Evolutionary conservation across 2,329 filamentous ascomycete genomes (phyloP), one percentile per base, ranked within the genome.

Genomic region (Colletotrichum siamense): DNA sequence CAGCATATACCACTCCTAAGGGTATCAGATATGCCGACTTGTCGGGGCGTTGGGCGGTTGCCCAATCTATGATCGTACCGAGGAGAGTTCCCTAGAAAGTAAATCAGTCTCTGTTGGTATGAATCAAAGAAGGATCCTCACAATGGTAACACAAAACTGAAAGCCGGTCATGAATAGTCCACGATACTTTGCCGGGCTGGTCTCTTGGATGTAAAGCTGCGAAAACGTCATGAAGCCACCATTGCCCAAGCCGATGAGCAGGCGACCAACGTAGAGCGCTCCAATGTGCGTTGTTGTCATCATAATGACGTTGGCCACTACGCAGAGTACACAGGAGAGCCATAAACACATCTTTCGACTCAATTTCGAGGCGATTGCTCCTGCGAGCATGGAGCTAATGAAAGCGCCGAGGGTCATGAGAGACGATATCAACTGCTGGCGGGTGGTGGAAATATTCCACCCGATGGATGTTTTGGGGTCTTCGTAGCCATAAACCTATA

Each of bases 161-260:
- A 62, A 62, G 0, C 59, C 59, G 3, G 86, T 86, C 8, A 90
- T 80, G 76, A 89, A 87, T 5, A 90, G 81, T 5, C 88, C 88
- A 30, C 88, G 85, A 69, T 88, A 89, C 75, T 86, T 84, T n/a
- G 88, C 87, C 2, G 88, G 88, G 34, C 87, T 85, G 30, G 78
- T 79, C 79, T 86, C 85, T 78, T 90, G 88, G 16, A 90, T 84
- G 77, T 88, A 89, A 0, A 89, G 81, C 73, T 89, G 88, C 1
- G 86, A 86, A 76, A 89, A 91, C 3, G 89, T 91, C 89, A 91
- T 90, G 80, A 91, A 88, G 79, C 90, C 87, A 5, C 90, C 90
- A 79, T 91, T 91, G 8, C 89, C 88, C 7, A 92, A 75, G 4
- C 91, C 91, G 71, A 91, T 89, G 18, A 92, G 80, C 8, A 92